A percentile compares a stretch with the other conserved stretches of the same genome.
Conservation (phyloP, 495 filamentous ascomycete species). For the Pseudoneurospora amorphoporcata region DNA sequence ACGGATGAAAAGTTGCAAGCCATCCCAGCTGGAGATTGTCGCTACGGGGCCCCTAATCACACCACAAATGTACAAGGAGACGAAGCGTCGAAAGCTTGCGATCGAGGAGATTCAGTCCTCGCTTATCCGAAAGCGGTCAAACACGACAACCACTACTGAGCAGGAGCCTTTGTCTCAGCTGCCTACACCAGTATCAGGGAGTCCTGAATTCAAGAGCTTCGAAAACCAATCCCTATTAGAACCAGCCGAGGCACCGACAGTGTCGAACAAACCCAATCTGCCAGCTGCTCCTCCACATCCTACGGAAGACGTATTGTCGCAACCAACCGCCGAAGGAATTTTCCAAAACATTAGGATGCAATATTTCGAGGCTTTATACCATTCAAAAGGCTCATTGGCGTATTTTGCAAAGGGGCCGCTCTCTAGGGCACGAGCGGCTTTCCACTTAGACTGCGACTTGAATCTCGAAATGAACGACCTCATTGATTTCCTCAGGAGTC, state of each 20-base stretch:
- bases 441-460: constrained; percentile 48
- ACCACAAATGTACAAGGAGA: constrained; percentile 29
- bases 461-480: constrained; percentile 49
- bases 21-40: constrained; percentile 1
- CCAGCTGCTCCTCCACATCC: not conserved
- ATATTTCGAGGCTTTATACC: constrained; percentile 82
- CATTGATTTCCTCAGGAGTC: constrained; percentile 55
- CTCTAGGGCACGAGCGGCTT: constrained; percentile 71
- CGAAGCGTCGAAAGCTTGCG: constrained; percentile 38
- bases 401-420: constrained; percentile 97
- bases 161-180: constrained; percentile 13
- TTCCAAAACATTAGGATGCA: constrained; percentile 61
- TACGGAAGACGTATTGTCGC: constrained; percentile 19
- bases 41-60: constrained; percentile 20
- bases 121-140: constrained; percentile 16
- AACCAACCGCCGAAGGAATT: constrained; percentile 51
- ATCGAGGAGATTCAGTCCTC: constrained; percentile 41
- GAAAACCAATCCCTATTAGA: not conserved
- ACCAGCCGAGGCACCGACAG: not conserved
- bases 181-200: not conserved
- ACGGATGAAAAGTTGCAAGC: constrained; percentile 9
- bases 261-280: not conserved
- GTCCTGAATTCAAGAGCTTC: not conserved
- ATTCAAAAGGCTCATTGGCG: constrained; percentile 85
- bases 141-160: constrained; percentile 25